Conservation (phyloP, 1,139 yeast species). For the Candida sojae region DNA sequence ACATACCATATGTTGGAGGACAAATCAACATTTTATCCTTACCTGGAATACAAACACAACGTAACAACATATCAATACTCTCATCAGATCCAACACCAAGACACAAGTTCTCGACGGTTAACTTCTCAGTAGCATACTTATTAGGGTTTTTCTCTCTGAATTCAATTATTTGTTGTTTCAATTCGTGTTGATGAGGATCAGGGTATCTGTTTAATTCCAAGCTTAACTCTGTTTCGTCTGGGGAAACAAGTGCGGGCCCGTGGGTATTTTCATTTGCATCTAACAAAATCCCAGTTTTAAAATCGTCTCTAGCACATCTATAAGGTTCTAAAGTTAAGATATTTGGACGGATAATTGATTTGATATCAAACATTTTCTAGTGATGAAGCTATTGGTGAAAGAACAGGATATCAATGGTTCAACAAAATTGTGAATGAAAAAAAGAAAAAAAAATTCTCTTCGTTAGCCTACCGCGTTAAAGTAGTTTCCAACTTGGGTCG, state of each 20-base stretch:
- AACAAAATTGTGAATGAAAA: not conserved
- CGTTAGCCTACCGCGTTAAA: not conserved
- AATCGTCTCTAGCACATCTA: conserved; percentile 94
- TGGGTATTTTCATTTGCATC: conserved; percentile 97
- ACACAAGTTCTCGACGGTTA: conserved; percentile 72
- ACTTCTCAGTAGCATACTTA: conserved; percentile 19
- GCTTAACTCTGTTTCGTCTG: conserved; percentile 25
- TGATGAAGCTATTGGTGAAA: not conserved
- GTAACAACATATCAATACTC: conserved; percentile 82
- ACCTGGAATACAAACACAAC: conserved; percentile 85
- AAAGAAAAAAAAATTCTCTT: not conserved
- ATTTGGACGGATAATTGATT: conserved; percentile 76
- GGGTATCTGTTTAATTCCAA: conserved; percentile 86
- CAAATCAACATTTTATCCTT: conserved; percentile 78
- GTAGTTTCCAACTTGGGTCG: not conserved
- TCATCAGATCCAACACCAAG: conserved; percentile 98
- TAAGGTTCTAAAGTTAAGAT: conserved; percentile 82
- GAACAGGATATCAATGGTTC: not conserved
- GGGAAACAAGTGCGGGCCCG: conserved; percentile 68
- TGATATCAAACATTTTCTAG: conserved; percentile 51
- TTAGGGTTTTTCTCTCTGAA: conserved; percentile 63
- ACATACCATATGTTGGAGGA: conserved; percentile 99
- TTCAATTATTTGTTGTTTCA: conserved; percentile 70
- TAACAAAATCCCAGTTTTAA: conserved; percentile 77
- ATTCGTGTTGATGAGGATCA: conserved; percentile 89